phyloP scores from a whole-genome alignment of 2,329 filamentous ascomycete genomes.

The Tolypocladium tropicale region DNA sequence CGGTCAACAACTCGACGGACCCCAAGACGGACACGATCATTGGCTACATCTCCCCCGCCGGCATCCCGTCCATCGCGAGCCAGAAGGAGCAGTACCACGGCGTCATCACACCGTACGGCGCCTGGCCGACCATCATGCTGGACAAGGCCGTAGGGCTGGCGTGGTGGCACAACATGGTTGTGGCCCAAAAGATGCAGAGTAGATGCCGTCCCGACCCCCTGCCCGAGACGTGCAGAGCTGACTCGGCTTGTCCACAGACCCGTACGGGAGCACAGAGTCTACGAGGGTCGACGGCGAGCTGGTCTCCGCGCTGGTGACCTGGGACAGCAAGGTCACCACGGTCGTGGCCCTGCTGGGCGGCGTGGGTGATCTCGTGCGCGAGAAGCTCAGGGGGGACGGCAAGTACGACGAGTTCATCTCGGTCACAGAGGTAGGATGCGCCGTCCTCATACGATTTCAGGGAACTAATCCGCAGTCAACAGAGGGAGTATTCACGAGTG shows the following conservation, averaged over 20 bases:
- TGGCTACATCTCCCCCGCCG: constrained; percentile 29
- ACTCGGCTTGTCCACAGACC: constrained; percentile 12
- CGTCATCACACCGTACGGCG: constrained; percentile 29
- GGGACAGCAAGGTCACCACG: constrained; percentile 33
- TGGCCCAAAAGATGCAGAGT: constrained; percentile 34
- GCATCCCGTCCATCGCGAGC: constrained; percentile 28
- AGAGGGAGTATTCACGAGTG: constrained; percentile 19
- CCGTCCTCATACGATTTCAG: too few species aligned
- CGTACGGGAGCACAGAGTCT: constrained; percentile 30
- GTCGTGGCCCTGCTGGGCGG: constrained; percentile 28
- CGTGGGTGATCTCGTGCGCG: constrained; percentile 24
- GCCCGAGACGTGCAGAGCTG: not conserved
- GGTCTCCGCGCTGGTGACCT: constrained; percentile 28
- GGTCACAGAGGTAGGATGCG: constrained; percentile 13
- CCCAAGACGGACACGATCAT: constrained; percentile 22
- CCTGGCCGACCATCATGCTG: constrained; percentile 26
- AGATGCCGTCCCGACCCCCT: constrained; percentile 1
- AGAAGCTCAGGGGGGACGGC: constrained; percentile 24
- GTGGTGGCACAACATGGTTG: constrained; percentile 32
- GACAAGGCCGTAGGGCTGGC: constrained; percentile 26
- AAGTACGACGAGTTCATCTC: constrained; percentile 26
- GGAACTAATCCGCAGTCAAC: not conserved
- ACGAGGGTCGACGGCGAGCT: constrained; percentile 26
- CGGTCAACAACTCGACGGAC: constrained; percentile 30
- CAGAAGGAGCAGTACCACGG: constrained; percentile 28